These are phyloP conservation scores for Onygenales sp. DNA, from an alignment of 2,329 filamentous ascomycete species.

Conservation along the genomic window DNA sequence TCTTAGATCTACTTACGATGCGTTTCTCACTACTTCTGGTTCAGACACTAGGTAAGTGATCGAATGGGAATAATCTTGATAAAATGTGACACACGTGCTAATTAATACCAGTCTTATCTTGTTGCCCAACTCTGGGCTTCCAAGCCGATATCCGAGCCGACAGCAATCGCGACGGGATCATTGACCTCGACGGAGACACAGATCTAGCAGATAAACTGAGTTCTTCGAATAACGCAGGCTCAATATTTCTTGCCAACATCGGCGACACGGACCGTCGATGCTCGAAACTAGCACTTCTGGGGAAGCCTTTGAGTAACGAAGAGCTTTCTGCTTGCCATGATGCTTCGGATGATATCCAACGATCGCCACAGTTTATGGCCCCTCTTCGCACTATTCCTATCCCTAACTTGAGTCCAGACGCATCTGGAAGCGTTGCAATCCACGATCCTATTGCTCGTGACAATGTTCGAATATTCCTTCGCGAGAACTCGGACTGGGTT, in stretches of 20 bases:
- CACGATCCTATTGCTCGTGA: slow-evolving; percentile 9
- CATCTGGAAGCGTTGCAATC: slow-evolving; percentile 4
- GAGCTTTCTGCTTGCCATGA: slow-evolving; percentile 27
- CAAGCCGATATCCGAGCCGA: slow-evolving; percentile 24
- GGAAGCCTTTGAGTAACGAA: slow-evolving; percentile 12
- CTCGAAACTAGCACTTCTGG: slow-evolving; percentile 10
- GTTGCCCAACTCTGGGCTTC: background rate
- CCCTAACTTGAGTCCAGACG: slow-evolving; percentile 5
- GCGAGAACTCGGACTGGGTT: slow-evolving; percentile 16
- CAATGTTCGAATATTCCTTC: slow-evolving; percentile 22
- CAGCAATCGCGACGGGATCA: slow-evolving; percentile 27
- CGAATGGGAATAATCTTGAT: background rate
- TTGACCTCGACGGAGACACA: slow-evolving; percentile 15
- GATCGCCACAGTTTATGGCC: slow-evolving; percentile 22
- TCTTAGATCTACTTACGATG: background rate
- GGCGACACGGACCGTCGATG: slow-evolving; percentile 25
- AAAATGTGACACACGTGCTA: background rate
- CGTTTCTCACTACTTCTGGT: background rate
- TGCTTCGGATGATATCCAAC: slow-evolving; percentile 24
- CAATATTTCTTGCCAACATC: slow-evolving; percentile 31
- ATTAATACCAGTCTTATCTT: background rate
- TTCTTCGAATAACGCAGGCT: slow-evolving; percentile 18
- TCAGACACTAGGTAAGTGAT: background rate
- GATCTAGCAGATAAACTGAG: slow-evolving; percentile 17
- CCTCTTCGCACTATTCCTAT: slow-evolving; percentile 25